Percentiles rank a stretch among this genome's conserved stretches.
These are phyloP conservation scores for Parmelia sp. DNA, from an alignment of 495 filamentous ascomycete genomes.

Conservation along the genomic window DNA sequence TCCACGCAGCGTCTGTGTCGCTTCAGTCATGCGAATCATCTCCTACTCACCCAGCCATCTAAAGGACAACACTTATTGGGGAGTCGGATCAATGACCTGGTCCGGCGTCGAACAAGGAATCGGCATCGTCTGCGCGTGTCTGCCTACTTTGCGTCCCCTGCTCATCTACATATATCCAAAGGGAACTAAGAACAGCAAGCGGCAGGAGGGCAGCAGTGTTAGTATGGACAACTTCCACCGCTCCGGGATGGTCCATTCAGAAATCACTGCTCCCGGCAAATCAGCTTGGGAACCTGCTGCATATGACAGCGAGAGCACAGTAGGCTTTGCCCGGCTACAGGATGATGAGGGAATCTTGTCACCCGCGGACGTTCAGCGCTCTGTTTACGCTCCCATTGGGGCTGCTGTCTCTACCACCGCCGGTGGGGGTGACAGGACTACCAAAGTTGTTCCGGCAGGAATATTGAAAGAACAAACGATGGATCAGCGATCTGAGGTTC, in stretches of 20 bases:
- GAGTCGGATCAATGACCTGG: background rate
- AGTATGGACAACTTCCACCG: background rate
- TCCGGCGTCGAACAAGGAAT: background rate
- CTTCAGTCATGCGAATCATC: background rate
- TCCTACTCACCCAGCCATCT: background rate
- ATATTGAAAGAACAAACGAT: slow-evolving; percentile 9
- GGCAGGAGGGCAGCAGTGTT: slow-evolving; percentile 24
- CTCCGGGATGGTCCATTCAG: too few species aligned
- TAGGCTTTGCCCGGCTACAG: slow-evolving; percentile 4
- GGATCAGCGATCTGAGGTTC: slow-evolving; percentile 5
- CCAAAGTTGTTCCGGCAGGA: background rate
- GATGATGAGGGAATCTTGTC: background rate
- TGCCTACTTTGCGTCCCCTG: background rate
- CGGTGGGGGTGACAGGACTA: background rate
- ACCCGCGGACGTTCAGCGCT: slow-evolving; percentile 7
- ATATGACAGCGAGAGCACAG: slow-evolving; percentile 4
- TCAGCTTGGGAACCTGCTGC: too few species aligned
- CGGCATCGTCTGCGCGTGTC: background rate
- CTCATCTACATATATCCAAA: background rate
- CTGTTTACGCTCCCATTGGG: background rate
- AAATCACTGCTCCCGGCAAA: background rate
- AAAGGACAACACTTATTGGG: background rate
- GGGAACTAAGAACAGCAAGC: slow-evolving; percentile 36
- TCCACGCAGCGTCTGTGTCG: background rate
- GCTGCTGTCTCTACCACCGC: slow-evolving; percentile 3